phyloP scores from a whole-genome alignment of 1,284 basidiomycete species.

The Acaromyces ingoldii region DNA sequence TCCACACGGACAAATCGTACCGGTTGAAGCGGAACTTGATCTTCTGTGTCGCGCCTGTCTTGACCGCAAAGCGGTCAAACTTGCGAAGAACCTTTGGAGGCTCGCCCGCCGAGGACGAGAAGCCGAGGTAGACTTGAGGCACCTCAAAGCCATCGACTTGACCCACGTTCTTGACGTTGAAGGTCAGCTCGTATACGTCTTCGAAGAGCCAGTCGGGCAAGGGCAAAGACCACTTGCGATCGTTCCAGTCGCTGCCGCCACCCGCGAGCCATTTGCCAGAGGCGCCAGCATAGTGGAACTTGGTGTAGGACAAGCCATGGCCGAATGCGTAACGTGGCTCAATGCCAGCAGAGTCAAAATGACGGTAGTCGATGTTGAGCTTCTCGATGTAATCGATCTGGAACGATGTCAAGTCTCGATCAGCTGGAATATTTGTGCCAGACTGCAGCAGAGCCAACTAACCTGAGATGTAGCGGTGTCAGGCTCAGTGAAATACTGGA shows the following conservation, averaged over 20 bases:
- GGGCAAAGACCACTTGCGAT: constrained; percentile 12
- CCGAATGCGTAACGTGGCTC: constrained; percentile 38
- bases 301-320: constrained; percentile 39
- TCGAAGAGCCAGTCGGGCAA: constrained; percentile 38
- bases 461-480: constrained; percentile 8
- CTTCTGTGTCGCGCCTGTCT: constrained; percentile 14
- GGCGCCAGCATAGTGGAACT: constrained; percentile 27
- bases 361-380: constrained; percentile 35
- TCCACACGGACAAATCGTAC: constrained; percentile 36
- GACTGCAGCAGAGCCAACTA: too few species aligned
- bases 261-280: constrained; percentile 9
- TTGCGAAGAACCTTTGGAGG: constrained; percentile 38
- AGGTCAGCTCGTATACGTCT: constrained; percentile 25
- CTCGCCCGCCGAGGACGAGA: constrained; percentile 29
- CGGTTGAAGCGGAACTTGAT: constrained; percentile 26
- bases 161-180: constrained; percentile 34
- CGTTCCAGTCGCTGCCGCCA: background rate
- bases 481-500: constrained; percentile 25
- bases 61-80: constrained; percentile 32
- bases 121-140: constrained; percentile 37
- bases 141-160: constrained; percentile 35
- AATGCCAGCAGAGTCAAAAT: constrained; percentile 30
- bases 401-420: too few species aligned
- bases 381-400: constrained; percentile 41
- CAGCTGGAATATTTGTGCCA: too few species aligned